Conservation (phyloP, 306 rosid species). For the Phaseolus lunatus region DNA sequence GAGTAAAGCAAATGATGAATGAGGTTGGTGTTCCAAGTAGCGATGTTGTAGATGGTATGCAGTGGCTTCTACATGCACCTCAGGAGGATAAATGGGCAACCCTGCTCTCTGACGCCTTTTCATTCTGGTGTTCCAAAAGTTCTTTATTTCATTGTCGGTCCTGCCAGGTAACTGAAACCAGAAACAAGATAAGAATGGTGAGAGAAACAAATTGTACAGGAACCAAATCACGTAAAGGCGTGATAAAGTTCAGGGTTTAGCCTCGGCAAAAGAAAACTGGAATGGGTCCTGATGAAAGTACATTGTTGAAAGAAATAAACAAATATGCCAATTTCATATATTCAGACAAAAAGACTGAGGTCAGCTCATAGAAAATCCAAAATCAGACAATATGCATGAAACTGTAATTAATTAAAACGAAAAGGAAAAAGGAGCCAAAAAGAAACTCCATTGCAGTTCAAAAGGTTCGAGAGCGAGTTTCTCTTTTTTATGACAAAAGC, state of each 20-base stretch:
- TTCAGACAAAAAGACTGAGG: constrained; percentile 42
- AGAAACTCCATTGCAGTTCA: constrained; percentile 30
- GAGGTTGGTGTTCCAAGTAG: constrained; percentile 12
- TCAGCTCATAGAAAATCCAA: constrained; percentile 35
- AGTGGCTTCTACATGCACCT: constrained; percentile 53
- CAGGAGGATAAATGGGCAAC: constrained; percentile 71
- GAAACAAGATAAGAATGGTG: background rate
- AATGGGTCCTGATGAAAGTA: constrained; percentile 48
- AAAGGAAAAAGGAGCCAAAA: background rate
- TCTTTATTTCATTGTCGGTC: constrained; percentile 92
- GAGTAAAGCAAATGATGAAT: constrained; percentile 50
- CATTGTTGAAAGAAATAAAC: background rate
- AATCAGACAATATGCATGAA: constrained; percentile 6
- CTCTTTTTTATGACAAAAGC: background rate
- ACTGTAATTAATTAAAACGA: constrained; percentile 17
- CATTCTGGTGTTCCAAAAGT: constrained; percentile 88
- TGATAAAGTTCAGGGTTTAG: background rate
- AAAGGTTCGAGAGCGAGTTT: constrained; percentile 15
- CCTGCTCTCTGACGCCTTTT: constrained; percentile 81
- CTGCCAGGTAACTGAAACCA: constrained; percentile 77
- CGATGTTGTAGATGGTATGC: constrained; percentile 45
- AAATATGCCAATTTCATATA: constrained; percentile 30
- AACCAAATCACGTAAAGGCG: constrained; percentile 16
- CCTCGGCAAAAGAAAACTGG: constrained; percentile 21
- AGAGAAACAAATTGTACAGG: background rate